Percentiles rank a stretch among this genome's conserved stretches.
Evolutionary conservation across 164 flowering plant genomes (phyloP).

Genomic region (Litsea cubeba): DNA sequence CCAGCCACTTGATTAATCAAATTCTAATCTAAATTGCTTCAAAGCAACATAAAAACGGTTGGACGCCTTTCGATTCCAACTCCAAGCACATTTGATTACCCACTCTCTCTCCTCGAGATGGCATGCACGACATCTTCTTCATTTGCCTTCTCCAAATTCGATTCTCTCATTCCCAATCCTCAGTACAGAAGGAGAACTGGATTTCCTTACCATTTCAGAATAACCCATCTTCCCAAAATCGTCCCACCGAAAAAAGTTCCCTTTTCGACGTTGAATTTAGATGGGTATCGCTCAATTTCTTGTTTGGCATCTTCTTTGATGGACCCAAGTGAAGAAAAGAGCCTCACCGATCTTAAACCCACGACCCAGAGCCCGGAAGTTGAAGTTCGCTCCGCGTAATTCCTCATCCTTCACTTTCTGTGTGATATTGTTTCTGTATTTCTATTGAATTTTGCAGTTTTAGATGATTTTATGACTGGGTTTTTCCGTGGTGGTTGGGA

Average conservation of each 20-base stretch:
- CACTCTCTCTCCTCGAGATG: constrained; percentile 6
- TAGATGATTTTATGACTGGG: neutral
- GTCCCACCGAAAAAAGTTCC: constrained; percentile 7
- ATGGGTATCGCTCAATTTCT: constrained; percentile 22
- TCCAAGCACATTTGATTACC: neutral
- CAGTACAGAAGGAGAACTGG: constrained; percentile 1
- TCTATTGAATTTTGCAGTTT: neutral
- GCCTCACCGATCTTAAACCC: neutral
- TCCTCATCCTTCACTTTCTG: neutral
- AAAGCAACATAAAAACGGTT: neutral
- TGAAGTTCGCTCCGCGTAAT: constrained; percentile 29
- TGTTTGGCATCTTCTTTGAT: constrained; percentile 15
- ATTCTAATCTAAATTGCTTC: too few species aligned
- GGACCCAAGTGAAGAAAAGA: constrained; percentile 14
- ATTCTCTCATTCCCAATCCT: constrained; percentile 9
- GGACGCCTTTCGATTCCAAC: neutral
- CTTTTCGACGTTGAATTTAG: constrained; percentile 10
- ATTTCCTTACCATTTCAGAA: constrained; percentile 5
- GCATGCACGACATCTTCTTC: constrained; percentile 19
- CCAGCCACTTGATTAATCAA: neutral
- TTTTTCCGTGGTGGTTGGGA: neutral
- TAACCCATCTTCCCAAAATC: constrained; percentile 2
- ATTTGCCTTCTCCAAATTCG: constrained; percentile 14
- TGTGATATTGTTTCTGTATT: neutral
- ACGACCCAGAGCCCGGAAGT: neutral